Percentiles rank a stretch among this genome's conserved stretches.
Conservation (phyloP, 2,329 filamentous ascomycete species). For the Aspergillus piperis region DNA sequence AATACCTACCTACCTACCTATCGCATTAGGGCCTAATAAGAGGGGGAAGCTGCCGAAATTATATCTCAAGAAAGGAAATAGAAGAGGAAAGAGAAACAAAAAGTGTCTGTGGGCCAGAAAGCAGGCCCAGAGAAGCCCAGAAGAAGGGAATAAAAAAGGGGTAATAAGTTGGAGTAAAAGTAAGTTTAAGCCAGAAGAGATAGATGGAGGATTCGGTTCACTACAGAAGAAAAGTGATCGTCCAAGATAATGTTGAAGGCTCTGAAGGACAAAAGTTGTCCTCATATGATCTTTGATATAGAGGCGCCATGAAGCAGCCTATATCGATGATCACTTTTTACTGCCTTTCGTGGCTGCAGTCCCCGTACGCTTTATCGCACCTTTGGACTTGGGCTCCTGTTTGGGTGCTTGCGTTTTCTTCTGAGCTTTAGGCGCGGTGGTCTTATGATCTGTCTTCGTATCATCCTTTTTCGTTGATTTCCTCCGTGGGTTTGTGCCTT, state of each 20-base stretch:
- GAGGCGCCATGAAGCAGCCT: no score
- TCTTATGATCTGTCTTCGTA: constrained; percentile 12
- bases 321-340: constrained; percentile 5
- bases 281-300: no score
- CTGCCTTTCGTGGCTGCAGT: neutral
- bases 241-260: neutral
- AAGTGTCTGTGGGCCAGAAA: neutral
- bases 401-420: constrained; percentile 1
- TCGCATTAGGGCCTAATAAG: neutral
- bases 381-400: constrained; percentile 1
- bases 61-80: neutral
- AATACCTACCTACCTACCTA: neutral
- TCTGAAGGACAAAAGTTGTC: neutral
- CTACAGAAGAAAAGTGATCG: neutral
- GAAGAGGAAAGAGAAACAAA: neutral
- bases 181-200: neutral
- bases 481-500: constrained; percentile 22
- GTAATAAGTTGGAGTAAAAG: neutral
- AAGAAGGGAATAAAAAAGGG: neutral
- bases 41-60: neutral
- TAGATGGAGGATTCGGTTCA: neutral
- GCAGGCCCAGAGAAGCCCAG: neutral
- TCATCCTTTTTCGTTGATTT: constrained; percentile 16
- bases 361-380: constrained; percentile 3
- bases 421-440: neutral